Conservation (phyloP, 2,329 filamentous ascomycete species). For the Dactylellina sp. region DNA sequence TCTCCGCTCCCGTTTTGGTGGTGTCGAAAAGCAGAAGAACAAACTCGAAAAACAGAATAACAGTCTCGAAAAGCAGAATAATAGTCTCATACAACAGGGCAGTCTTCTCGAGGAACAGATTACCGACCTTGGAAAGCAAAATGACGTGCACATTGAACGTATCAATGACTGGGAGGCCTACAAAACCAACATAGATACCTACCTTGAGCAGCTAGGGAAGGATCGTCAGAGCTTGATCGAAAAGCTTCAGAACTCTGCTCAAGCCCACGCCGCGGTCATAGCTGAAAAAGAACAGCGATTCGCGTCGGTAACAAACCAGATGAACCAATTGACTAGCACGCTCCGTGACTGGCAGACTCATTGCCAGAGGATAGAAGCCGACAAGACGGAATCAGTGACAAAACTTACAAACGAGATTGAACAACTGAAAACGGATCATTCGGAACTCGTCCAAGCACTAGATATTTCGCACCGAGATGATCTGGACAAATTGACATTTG, state of each 20-base stretch:
- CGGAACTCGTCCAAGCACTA: constrained; percentile 28
- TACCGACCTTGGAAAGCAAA: constrained; percentile 28
- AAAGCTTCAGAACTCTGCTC: constrained; percentile 39
- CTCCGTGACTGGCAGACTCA: constrained; percentile 40
- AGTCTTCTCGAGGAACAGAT: not conserved
- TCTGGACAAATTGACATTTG: constrained; percentile 19
- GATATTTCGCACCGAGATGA: constrained; percentile 30
- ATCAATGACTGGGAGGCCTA: constrained; percentile 45
- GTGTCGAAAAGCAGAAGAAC: constrained; percentile 10
- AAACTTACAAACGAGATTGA: constrained; percentile 18
- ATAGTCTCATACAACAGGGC: not conserved
- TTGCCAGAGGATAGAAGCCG: constrained; percentile 34
- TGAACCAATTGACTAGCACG: constrained; percentile 23
- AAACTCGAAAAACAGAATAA: not conserved
- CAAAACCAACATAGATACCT: constrained; percentile 36
- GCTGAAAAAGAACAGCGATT: constrained; percentile 40
- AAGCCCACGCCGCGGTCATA: constrained; percentile 35
- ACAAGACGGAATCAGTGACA: constrained; percentile 21
- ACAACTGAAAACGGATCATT: constrained; percentile 13
- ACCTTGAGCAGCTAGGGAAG: constrained; percentile 24
- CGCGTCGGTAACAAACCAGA: constrained; percentile 7
- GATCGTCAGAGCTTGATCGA: constrained; percentile 41
- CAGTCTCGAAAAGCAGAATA: not conserved
- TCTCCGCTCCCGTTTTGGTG: constrained; percentile 19
- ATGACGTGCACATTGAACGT: constrained; percentile 9